Evolutionary conservation across 352 stramenopile species (phyloP).

Genomic region (Globisporangium middletonii): DNA sequence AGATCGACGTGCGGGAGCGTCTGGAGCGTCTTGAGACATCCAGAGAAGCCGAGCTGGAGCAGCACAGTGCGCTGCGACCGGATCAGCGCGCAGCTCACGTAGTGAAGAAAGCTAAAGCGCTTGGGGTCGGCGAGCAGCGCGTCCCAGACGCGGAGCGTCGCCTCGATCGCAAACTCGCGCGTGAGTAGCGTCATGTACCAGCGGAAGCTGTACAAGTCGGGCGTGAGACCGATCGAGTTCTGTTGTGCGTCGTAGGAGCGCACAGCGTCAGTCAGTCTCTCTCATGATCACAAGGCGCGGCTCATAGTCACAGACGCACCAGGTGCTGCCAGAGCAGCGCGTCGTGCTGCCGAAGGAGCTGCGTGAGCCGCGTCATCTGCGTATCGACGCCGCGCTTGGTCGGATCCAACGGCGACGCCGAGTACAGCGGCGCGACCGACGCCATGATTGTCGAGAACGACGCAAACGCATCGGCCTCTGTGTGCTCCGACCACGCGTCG

Average conservation of each 20-base stretch:
- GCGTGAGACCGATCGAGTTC: constrained; percentile 56
- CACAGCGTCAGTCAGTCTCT: constrained; percentile 1
- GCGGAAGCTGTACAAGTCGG: constrained; percentile 61
- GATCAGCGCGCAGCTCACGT: constrained; percentile 50
- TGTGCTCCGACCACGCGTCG: constrained; percentile 23
- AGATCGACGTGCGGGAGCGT: constrained; percentile 24
- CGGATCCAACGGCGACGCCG: constrained; percentile 27
- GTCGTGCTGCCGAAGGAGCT: constrained; percentile 57
- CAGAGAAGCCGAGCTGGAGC: constrained; percentile 33
- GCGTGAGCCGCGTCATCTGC: constrained; percentile 45
- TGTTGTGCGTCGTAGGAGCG: constrained; percentile 10
- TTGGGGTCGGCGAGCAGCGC: constrained; percentile 47
- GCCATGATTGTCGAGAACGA: constrained; percentile 46
- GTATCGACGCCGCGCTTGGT: constrained; percentile 47
- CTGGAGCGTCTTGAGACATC: constrained; percentile 39
- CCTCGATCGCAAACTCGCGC: constrained; percentile 51
- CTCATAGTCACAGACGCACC: constrained; percentile 17
- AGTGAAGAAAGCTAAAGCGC: constrained; percentile 68
- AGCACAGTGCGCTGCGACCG: constrained; percentile 37
- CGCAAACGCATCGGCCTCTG: constrained; percentile 51
- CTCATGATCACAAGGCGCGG: not conserved
- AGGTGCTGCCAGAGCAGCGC: constrained; percentile 58
- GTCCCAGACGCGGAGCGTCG: constrained; percentile 59
- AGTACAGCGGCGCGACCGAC: constrained; percentile 43
- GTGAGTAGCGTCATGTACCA: constrained; percentile 71